Conservation (phyloP, 176 grass and related monocot genomes). For the Bromus sterilis region DNA sequence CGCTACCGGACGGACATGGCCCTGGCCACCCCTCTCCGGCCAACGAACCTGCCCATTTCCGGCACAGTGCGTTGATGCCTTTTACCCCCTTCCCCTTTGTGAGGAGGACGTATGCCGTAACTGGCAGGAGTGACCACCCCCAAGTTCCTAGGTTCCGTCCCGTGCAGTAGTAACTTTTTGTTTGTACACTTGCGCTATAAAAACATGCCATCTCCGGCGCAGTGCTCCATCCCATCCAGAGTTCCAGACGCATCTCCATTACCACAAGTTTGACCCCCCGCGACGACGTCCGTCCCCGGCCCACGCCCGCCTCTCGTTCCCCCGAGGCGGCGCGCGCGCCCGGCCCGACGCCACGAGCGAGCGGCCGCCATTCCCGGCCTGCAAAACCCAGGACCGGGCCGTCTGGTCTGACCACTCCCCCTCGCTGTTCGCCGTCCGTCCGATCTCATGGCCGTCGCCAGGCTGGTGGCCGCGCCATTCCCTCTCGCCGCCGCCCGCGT, state of each 20-base stretch:
- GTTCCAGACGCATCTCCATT: neutral
- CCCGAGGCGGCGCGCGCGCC: neutral
- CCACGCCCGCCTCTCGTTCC: neutral
- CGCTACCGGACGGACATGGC: neutral
- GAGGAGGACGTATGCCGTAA: too few species aligned
- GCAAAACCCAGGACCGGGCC: neutral
- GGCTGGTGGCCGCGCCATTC: slow-evolving; percentile 23
- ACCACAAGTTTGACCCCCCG: neutral
- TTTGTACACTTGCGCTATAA: neutral
- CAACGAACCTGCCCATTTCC: neutral
- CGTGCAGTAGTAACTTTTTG: neutral
- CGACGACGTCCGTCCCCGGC: neutral
- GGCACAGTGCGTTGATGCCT: too few species aligned
- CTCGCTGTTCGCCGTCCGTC: neutral
- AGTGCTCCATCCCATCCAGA: neutral
- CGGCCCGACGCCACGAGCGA: neutral
- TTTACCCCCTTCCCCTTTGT: neutral
- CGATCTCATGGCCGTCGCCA: slow-evolving; percentile 29
- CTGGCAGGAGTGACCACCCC: too few species aligned
- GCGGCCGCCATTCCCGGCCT: neutral
- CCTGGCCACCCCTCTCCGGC: neutral
- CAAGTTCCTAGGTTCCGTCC: too few species aligned
- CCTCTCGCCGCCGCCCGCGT: neutral
- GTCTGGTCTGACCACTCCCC: neutral
- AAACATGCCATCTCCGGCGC: neutral